Evolutionary conservation across 2,329 filamentous ascomycete genomes (phyloP), one percentile per base, ranked within the genome.

Genomic region (Verticillium alfalfae): DNA sequence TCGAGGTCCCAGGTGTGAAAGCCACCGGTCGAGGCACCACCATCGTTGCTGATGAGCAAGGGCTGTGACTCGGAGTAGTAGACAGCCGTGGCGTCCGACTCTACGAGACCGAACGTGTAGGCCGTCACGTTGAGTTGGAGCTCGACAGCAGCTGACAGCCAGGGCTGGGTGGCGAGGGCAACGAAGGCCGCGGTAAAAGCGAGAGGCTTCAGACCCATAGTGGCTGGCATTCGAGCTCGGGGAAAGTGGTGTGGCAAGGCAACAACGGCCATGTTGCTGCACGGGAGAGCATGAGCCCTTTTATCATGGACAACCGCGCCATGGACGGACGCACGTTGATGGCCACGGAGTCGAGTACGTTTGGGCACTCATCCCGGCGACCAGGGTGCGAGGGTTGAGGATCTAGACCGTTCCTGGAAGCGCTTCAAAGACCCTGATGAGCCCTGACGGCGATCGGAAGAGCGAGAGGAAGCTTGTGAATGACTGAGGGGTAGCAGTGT

Each of bases 11-110:
- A 81, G 10, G 71, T 68, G 56, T 72, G 78, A 38, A 81, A 74
- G 0, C 79, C 79, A 12, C 79, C 79, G 3, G 72, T 74, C 22
- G 72, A 75, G 8, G 78, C 74, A 0, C 73, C 75, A 13, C 75
- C 78, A 59, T 82, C 79, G 41, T 81, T 82, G 18, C 77, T 77
- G n/a, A 81, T 66, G 1, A 82, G 70, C 5, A 78, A 49, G 7
- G 78, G 76, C 2, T 64, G 57, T 1, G 61, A 63, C 15, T 65
- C 65, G 13, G 72, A 69, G 64, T 81, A 80, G 68, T 76, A 76
- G 5, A 77, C 67, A 3, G 74, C 65, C 2, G 76, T 75, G 69
- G 71, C 77, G 59, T 80, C 79, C 0, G 79, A 78, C 52, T 78
- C 74, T 61, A 80, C 67, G 9, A 72, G 67, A 18, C 66, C 66